Base-by-base conservation (phyloP, 1,139 yeast genomes). In the Yamadazyma jaroonii region DNA sequence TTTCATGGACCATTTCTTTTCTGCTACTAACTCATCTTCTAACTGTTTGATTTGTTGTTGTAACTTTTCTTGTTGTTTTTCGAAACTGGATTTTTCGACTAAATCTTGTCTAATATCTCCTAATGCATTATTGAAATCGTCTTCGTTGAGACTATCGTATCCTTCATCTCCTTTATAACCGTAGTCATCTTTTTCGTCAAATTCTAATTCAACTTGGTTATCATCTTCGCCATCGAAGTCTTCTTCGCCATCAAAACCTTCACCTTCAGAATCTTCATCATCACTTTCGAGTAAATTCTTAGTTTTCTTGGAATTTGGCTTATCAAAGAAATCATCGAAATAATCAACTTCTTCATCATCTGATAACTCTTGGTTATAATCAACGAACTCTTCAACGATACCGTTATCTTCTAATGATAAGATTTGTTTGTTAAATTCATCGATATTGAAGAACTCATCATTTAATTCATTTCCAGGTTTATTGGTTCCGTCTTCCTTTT, bases 1-100 rank as follows among this genome's bases (percentile, higher is more conserved):
- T 56, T 82, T 84, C 74, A 90, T 74, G 7, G 95, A 81, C 98
- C 98, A 92, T 53, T 82, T 82, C 67, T 92, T 92, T 44, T 85
- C 92, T 2, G 89, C 92, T 21, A 92, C 81, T 22, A 94, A 82
- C 56, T 90, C 97, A 26, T 81, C 79, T 62, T 92, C 98, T 37
- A 89, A 69, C 49, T 77, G 72, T 28, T 76, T 77, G 44, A 92
- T 92, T 60, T 92, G 95, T 30, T 74, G 72, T 54, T 83, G 86
- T 25, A 92, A 72, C 42, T 77, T 79, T 39, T 72, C 69, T 59
- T 90, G 97, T 56, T 89, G 95, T 51, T 78, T 84, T 58, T 92
- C 96, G 56, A 79, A 88, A 4, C 88, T 77, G 0, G 97, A 87
- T 42, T 89, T 61, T 41, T 53, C 54, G 49, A 79, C 81, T 31